Percentiles rank a stretch among this genome's conserved stretches.
Conservation (phyloP, 768 basidiomycete genomes). For the Mycena olivaceomarginata region DNA sequence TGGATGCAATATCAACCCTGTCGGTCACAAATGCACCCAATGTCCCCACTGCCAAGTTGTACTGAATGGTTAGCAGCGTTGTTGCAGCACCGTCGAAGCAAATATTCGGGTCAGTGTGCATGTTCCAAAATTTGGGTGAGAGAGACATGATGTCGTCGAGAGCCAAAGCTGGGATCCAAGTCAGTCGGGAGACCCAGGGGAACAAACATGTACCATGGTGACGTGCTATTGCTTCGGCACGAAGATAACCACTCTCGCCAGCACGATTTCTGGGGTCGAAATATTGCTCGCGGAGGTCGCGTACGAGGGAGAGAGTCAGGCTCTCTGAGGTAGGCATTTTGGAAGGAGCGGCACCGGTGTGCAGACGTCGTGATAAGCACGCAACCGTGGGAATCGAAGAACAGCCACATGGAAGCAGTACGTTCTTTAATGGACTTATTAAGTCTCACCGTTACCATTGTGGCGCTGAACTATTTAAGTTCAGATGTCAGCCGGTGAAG, state of each 20-base stretch:
- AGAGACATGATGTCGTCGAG: not conserved
- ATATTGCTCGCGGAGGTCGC: not conserved
- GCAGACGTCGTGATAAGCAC: too few species aligned
- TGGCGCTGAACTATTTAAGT: too few species aligned
- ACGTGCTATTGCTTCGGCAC: slow-evolving; percentile 4
- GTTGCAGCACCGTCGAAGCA: not conserved
- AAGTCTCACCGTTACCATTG: too few species aligned
- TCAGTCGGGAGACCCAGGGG: too few species aligned
- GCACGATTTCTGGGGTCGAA: not conserved
- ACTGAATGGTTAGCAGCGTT: slow-evolving; percentile 7
- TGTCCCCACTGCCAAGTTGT: not conserved
- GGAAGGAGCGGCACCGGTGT: not conserved
- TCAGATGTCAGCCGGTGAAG: too few species aligned
- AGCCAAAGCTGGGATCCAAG: not conserved
- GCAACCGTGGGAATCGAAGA: too few species aligned
- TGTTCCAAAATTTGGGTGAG: slow-evolving; percentile 6
- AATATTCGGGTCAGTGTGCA: not conserved
- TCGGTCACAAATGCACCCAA: not conserved
- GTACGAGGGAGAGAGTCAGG: not conserved
- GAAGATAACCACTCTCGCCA: not conserved
- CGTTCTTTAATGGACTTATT: too few species aligned
- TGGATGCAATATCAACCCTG: not conserved
- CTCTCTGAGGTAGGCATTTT: not conserved
- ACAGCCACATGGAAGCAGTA: too few species aligned
- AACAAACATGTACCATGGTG: not conserved